Conservation (phyloP, 2,329 filamentous ascomycete genomes). For the Trematosphaeria pertusa region DNA sequence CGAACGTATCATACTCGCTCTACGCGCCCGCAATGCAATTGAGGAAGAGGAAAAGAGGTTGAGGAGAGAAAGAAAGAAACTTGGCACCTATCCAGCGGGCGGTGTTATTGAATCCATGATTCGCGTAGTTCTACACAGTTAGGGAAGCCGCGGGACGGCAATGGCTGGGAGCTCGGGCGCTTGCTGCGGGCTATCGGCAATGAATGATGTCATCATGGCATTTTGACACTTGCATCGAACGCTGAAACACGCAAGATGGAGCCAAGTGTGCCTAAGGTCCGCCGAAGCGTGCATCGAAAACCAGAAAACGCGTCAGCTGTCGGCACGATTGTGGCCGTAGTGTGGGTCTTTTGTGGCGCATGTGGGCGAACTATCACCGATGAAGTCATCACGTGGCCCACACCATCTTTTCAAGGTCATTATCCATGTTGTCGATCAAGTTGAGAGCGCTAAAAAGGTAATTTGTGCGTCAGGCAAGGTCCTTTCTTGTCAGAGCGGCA, state of each 20-base stretch:
- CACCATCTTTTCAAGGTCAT: not conserved
- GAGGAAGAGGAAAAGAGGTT: not conserved
- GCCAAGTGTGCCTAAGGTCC: not conserved
- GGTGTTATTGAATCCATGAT: slow-evolving; percentile 5
- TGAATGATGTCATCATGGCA: slow-evolving; percentile 6
- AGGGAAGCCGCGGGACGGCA: slow-evolving; percentile 6
- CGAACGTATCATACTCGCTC: slow-evolving; percentile 20
- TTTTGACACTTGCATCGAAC: not conserved
- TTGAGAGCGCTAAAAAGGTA: too few relatives aligned
- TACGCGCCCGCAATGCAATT: not conserved
- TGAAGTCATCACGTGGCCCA: not conserved
- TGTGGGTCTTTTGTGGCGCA: not conserved
- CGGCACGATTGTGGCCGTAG: not conserved
- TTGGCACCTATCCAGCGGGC: slow-evolving; percentile 2
- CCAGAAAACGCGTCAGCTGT: slow-evolving; percentile 1
- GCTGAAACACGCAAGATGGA: not conserved
- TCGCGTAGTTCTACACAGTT: not conserved
- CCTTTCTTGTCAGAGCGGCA: too few relatives aligned
- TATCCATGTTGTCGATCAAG: not conserved
- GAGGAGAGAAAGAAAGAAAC: not conserved
- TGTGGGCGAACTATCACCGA: not conserved
- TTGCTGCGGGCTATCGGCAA: not conserved
- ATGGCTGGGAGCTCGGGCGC: not conserved
- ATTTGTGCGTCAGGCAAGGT: too few relatives aligned
- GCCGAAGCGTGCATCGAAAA: not conserved